Base-by-base conservation (phyloP, 2,329 filamentous ascomycete genomes). In the Trichoderma asperellum region DNA sequence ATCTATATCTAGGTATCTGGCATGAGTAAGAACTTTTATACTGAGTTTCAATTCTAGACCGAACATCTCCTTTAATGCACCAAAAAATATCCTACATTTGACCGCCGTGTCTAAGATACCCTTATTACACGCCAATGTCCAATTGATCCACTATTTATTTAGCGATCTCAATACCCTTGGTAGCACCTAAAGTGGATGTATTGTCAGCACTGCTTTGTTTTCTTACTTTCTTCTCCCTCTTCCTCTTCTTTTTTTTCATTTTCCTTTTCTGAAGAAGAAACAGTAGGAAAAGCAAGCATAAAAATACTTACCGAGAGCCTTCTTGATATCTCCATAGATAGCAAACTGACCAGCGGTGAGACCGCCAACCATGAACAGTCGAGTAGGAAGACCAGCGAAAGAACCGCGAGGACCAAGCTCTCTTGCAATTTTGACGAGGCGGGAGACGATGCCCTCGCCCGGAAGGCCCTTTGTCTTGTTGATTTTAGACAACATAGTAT, bases 401-500 rank as follows among this genome's bases (percentile, higher is more conserved):
- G 86, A 89, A 75, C 91, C 91, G 75, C 84, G 85, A 78, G 94
- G 72, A 79, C 91, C 92, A 74, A 94, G 89, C 83, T 94, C 91
- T 81, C 88, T 89, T 74, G 83, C 91, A 78, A 94, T 94, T 88
- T 93, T 93, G 84, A 93, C 86, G 76, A 94, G 82, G 81, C 92
- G 89, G 81, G 83, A 86, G 78, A 87, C 87, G 75, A 90, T 93
- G 77, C 91, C 87, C 85, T 94, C 91, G 83, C 91, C 92, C 73
- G 92, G 91, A 71, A 88, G 84, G 82, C 90, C 91, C 84, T 91
- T 89, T 81, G 89, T 91, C 90, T 93, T 93, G 89, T 93, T 94
- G 86, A 94, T 93, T 87, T 93, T 93, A 82, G 86, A 89, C 73
- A 94, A 88, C 91, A 94, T 94, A 77, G 92, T 94, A 81, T 94